Evolutionary conservation across 208 protist species (phyloP).

Genomic region (Porcisia hertigi): DNA sequence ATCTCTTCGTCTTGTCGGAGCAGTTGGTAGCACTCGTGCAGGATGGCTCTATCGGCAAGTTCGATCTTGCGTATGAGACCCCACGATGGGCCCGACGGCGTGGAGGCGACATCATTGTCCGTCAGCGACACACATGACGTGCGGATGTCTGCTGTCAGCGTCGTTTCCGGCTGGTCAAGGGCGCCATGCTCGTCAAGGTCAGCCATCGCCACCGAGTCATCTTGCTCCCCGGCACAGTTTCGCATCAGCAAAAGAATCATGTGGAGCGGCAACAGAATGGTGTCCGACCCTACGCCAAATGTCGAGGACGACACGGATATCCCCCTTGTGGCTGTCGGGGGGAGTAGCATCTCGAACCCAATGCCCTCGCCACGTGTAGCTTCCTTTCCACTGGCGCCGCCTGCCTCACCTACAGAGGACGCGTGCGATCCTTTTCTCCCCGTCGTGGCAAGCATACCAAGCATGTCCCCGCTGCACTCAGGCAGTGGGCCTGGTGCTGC

Average conservation of each 20-base stretch:
- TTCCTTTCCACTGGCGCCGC: background rate
- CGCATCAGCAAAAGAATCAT: slow-evolving; percentile 70
- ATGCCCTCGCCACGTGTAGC: background rate
- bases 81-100: slow-evolving; percentile 26
- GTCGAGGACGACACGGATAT: slow-evolving; percentile 7
- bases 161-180: no score
- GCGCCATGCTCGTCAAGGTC: background rate
- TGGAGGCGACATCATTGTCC: background rate
- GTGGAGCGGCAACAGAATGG: slow-evolving; percentile 48
- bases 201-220: background rate
- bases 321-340: slow-evolving; percentile 2
- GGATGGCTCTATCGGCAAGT: slow-evolving; percentile 32
- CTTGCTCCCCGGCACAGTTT: slow-evolving; percentile 29
- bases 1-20: slow-evolving; percentile 4
- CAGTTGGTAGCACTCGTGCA: slow-evolving; percentile 22
- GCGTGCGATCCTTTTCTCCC: background rate
- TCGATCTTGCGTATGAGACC: slow-evolving; percentile 54
- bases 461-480: background rate
- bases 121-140: background rate
- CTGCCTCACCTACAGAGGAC: background rate
- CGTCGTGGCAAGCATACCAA: background rate
- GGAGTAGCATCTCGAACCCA: slow-evolving; percentile 10
- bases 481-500: background rate
- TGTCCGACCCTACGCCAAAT: slow-evolving; percentile 10
- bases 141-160: no score